Percentiles rank a stretch among this genome's conserved stretches.
Evolutionary conservation across 441 rosid species (phyloP).

Genomic region (Geranium incanum): DNA sequence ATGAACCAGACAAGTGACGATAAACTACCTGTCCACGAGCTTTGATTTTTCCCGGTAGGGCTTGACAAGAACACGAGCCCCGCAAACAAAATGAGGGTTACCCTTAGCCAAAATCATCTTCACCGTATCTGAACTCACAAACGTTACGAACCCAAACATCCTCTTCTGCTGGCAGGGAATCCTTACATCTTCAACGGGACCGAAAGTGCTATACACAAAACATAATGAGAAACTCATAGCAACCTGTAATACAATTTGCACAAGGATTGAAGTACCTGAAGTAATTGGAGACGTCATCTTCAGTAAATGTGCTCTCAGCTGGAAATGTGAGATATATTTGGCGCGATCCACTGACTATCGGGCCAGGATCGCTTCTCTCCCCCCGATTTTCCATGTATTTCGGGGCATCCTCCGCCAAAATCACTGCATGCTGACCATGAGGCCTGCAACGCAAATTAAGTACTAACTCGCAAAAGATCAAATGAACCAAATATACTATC

Average conservation of each 20-base stretch:
- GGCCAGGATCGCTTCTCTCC: slow-evolving; percentile 56
- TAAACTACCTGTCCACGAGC: slow-evolving; percentile 44
- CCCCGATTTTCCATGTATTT: slow-evolving; percentile 45
- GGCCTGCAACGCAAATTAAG: slow-evolving; percentile 43
- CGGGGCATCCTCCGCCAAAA: slow-evolving; percentile 66
- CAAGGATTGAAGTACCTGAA: slow-evolving; percentile 41
- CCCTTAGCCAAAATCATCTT: slow-evolving; percentile 66
- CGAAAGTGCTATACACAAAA: slow-evolving; percentile 46
- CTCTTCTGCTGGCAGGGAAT: slow-evolving; percentile 86
- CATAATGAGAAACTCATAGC: slow-evolving; percentile 13
- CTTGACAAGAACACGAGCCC: slow-evolving; percentile 86
- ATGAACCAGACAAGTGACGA: background rate
- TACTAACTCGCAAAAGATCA: background rate
- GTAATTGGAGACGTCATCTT: slow-evolving; percentile 74
- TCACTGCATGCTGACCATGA: slow-evolving; percentile 88
- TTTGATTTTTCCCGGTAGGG: slow-evolving; percentile 87
- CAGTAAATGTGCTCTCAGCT: slow-evolving; percentile 78
- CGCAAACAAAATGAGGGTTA: slow-evolving; percentile 84
- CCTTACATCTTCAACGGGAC: slow-evolving; percentile 88
- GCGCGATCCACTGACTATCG: slow-evolving; percentile 53
- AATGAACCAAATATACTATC: background rate
- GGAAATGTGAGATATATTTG: slow-evolving; percentile 94
- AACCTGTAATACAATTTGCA: background rate
- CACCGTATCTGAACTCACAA: slow-evolving; percentile 55
- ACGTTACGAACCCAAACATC: slow-evolving; percentile 97